Percentiles rank a stretch among this genome's conserved stretches.
These are phyloP conservation scores for Nicotiana benthamiana DNA, from an alignment of 257 asterid species.

Conservation along the genomic window DNA sequence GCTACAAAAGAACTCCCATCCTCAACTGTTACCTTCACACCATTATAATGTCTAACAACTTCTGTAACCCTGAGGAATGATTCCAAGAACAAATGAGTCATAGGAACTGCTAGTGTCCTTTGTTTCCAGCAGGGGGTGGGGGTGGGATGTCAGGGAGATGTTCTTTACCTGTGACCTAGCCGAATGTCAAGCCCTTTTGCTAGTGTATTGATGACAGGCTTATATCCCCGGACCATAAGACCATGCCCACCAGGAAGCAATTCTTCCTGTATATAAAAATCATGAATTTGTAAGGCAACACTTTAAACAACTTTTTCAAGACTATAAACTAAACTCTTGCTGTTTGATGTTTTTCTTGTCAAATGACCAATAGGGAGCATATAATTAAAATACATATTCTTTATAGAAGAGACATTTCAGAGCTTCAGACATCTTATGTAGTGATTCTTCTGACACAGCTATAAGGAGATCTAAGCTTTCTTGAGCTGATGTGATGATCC, in stretches of 20 bases:
- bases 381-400: not conserved
- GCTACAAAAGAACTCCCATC: constrained; percentile 78
- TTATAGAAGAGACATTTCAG: not conserved
- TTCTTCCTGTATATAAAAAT: constrained; percentile 49
- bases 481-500: not conserved
- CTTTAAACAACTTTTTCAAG: not conserved
- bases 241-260: constrained; percentile 99
- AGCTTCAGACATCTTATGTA: not conserved
- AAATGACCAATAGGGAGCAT: not conserved
- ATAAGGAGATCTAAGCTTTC: not conserved
- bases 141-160: not conserved
- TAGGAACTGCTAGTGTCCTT: not conserved
- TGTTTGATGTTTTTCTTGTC: not conserved
- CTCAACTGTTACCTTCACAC: constrained; percentile 78
- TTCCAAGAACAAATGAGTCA: not conserved
- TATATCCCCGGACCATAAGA: constrained; percentile 95
- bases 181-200: constrained; percentile 94
- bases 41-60: constrained; percentile 59
- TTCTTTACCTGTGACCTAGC: constrained; percentile 62
- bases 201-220: constrained; percentile 81
- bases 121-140: not conserved
- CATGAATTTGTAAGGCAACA: not conserved
- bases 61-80: constrained; percentile 54
- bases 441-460: not conserved
- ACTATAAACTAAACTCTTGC: not conserved